Base-by-base conservation (phyloP, 768 basidiomycete genomes). In the Gymnopilus junonius region DNA sequence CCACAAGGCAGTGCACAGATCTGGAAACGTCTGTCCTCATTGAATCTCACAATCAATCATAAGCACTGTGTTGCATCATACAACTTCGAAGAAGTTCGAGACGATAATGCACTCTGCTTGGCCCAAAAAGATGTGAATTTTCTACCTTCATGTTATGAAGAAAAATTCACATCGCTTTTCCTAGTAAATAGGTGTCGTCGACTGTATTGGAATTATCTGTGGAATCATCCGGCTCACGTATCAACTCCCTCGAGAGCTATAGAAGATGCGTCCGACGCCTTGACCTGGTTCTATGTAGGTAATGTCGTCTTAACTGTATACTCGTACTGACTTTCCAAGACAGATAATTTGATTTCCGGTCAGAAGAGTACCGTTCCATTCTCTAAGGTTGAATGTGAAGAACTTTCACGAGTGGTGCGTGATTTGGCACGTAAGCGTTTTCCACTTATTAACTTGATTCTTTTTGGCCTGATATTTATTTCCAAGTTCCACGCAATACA, bases 201-300 rank as follows among this genome's bases (percentile, higher is more conserved):
- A 4, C 71, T 83, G 17, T 86, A 86, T 67, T 86, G 83, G 84
- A 84, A 81, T 59, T 84, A 79, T 58, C 64, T 87, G 11, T 79
- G 77, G 73, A 77, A 78, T 25, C 83, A 86, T 68, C 83, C 85
- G 4, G 72, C 75, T 5, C 85, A 86, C 67, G 70, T 78, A 0
- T 66, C 75, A 17, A 76, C 79, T 31, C 82, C 83, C 17, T 55
- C 67, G n/a, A 74, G 76, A 23, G 84, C 82, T 0, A 65, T 81
- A 34, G 62, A 72, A 21, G 83, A 86, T 59, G 83, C 83, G 3
- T 73, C 74, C 17, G 85, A 87, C 62, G 80, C 83, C 21, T 66
- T 86, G 53, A 79, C 82, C 15, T 85, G 82, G 79, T 85, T 80
- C 69, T 79, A 82, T 64, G 81, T 83, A 55, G 20, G 75, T 55